Conservation (phyloP, 148 eudicot genomes). For the Cornus controversa region DNA sequence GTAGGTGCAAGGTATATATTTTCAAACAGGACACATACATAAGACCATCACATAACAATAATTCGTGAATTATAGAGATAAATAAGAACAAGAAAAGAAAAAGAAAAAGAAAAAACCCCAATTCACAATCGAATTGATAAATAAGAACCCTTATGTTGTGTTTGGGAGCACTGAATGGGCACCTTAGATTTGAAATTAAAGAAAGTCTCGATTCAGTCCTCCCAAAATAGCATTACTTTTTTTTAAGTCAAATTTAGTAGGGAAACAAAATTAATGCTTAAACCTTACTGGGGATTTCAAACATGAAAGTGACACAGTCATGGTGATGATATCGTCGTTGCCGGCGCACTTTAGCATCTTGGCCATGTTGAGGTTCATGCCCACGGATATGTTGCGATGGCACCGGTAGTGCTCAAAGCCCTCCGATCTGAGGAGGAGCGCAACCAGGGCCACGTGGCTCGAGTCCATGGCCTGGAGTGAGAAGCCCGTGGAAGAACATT, state of each 20-base stretch:
- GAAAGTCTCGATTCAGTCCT: no score
- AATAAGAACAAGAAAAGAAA: background rate
- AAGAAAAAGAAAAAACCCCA: background rate
- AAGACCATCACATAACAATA: no score
- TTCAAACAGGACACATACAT: no score
- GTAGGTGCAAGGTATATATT: no score
- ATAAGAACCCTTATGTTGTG: no score
- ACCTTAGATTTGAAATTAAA: no score
- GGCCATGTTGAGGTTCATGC: conserved; percentile 77
- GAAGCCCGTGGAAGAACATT: conserved; percentile 73
- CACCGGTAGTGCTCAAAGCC: conserved; percentile 87
- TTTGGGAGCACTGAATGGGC: no score
- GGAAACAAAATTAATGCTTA: background rate
- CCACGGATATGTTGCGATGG: conserved; percentile 69
- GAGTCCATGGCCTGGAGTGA: conserved; percentile 87
- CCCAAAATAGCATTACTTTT: no score
- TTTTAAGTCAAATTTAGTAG: no score
- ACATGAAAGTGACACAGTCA: conserved; percentile 84
- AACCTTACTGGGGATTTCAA: conserved; percentile 66
- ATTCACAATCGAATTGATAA: background rate
- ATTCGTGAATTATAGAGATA: background rate
- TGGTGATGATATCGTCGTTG: conserved; percentile 76
- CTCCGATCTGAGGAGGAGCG: conserved; percentile 72
- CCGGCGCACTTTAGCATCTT: conserved; percentile 86
- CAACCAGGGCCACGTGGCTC: conserved; percentile 81